These are phyloP conservation scores for Hypoxylon sp. DNA, from an alignment of 2,329 filamentous ascomycete genomes.

Conservation along the genomic window DNA sequence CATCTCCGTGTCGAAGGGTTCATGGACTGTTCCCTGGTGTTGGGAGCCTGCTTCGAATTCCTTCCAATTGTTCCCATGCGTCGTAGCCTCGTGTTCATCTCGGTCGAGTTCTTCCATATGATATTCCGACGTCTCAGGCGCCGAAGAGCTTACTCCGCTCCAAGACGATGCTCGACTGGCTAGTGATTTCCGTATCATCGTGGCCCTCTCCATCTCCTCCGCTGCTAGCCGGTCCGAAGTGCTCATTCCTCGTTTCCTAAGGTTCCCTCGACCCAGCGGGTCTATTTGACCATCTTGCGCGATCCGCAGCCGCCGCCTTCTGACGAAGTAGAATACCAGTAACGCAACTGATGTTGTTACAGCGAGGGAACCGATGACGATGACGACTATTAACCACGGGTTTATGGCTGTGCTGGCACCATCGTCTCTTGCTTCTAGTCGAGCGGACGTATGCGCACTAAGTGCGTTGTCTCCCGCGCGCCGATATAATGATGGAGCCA, in stretches of 20 bases:
- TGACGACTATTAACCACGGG: constrained; percentile 41
- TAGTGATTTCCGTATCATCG: constrained; percentile 46
- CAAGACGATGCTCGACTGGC: constrained; percentile 39
- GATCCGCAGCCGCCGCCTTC: constrained; percentile 25
- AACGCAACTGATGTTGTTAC: constrained; percentile 32
- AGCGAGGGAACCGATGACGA: constrained; percentile 37
- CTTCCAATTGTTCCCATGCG: constrained; percentile 49
- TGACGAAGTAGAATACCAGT: constrained; percentile 31
- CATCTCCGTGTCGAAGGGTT: constrained; percentile 23
- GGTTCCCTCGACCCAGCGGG: not conserved
- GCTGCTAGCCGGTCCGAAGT: constrained; percentile 28
- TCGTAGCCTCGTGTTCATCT: constrained; percentile 39
- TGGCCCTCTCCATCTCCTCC: constrained; percentile 42
- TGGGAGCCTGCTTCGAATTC: constrained; percentile 50
- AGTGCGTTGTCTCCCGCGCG: constrained; percentile 11
- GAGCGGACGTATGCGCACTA: constrained; percentile 1
- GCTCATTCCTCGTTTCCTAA: constrained; percentile 30
- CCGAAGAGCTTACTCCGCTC: constrained; percentile 15
- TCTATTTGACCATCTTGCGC: constrained; percentile 10
- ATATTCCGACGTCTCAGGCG: constrained; percentile 24
- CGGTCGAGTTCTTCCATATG: constrained; percentile 22
- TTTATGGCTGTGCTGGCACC: constrained; percentile 4
- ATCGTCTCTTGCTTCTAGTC: constrained; percentile 10
- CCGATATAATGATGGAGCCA: constrained; percentile 25
- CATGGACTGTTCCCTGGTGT: constrained; percentile 40